Evolutionary conservation across 202 grass and related monocot genomes (phyloP), one percentile per base, ranked within the genome.

Genomic region (Zoysia matrella): DNA sequence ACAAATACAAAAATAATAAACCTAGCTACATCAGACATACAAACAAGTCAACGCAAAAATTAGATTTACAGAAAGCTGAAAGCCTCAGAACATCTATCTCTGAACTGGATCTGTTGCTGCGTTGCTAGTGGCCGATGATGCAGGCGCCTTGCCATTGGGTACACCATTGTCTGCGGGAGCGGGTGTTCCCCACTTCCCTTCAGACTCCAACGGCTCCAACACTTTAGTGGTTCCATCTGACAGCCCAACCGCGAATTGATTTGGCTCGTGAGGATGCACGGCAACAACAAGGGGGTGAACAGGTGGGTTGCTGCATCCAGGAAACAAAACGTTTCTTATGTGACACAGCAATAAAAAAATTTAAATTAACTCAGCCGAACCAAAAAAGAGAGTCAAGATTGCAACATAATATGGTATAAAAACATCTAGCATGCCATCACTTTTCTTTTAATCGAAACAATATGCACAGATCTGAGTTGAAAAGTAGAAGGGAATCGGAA

Each of bases 241-340:
- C 75, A 95, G 79, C 14, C 96, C 96, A 0, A 98, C 77, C 7
- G 96, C 96, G 4, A 98, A 98, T 76, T 98, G 96, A 82, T 98
- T 98, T 71, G 96, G 85, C 77, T 98, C 96, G 55, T 89, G 74
- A 4, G 96, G 96, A 80, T 98, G 92, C 57, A 91, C 96, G 0
- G 92, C 96, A n/a, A 98, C 72, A 6, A 92, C 96, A 53, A 89
- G 85, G 65, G 96, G 96, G 81, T 93, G 83, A 42, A 92, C 78
- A 12, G 53, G 79, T 11, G 86, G 83, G 72, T 92, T 98, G 85
- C 85, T 91, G 79, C 48, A 79, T 36, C 13, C 22, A 88, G 51
- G 65, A 86, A 72, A 86, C 41, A 60, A 60, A 7, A 72, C 0
- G 76, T 11, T 65, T 73, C 1, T 84, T 77, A 75, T 54, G 49